Evolutionary conservation across 768 basidiomycete species (phyloP).

Genomic region (Hericium erinaceus): DNA sequence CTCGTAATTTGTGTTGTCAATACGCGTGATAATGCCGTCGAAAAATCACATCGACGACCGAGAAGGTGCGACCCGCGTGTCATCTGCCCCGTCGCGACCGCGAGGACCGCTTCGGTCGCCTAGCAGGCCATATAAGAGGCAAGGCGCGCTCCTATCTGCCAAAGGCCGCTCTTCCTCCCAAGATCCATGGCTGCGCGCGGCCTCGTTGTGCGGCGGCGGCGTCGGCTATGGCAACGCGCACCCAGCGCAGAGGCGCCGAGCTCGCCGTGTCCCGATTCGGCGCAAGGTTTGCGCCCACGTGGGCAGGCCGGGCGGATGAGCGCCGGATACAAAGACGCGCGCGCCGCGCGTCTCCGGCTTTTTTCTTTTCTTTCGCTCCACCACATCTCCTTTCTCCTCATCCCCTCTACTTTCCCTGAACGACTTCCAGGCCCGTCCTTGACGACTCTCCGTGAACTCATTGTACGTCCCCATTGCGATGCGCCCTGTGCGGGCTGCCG

Average conservation of each 20-base stretch:
- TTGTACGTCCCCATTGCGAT: not conserved
- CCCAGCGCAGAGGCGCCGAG: not conserved
- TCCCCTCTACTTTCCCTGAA: slow-evolving; percentile 6
- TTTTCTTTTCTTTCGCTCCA: not conserved
- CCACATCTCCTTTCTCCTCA: slow-evolving; percentile 2
- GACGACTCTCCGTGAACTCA: not conserved
- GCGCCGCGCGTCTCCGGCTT: not conserved
- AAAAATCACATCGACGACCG: too few relatives aligned
- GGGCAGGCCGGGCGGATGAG: slow-evolving; percentile 3
- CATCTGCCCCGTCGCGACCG: too few relatives aligned
- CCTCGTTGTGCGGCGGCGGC: not conserved
- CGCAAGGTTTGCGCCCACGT: slow-evolving; percentile 13
- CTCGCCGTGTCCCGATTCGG: not conserved
- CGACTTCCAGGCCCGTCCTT: not conserved
- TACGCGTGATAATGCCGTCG: too few relatives aligned
- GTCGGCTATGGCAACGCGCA: not conserved
- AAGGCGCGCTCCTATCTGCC: not conserved
- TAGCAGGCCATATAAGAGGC: not conserved
- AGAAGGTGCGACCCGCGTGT: too few relatives aligned
- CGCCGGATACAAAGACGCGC: not conserved
- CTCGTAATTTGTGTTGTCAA: too few relatives aligned
- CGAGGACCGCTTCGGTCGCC: too few relatives aligned
- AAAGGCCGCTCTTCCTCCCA: not conserved
- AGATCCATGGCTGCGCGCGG: not conserved
- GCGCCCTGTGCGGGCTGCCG: too few relatives aligned